Evolutionary conservation across 768 basidiomycete genomes (phyloP).

Genomic region (Termitomyces sp.): DNA sequence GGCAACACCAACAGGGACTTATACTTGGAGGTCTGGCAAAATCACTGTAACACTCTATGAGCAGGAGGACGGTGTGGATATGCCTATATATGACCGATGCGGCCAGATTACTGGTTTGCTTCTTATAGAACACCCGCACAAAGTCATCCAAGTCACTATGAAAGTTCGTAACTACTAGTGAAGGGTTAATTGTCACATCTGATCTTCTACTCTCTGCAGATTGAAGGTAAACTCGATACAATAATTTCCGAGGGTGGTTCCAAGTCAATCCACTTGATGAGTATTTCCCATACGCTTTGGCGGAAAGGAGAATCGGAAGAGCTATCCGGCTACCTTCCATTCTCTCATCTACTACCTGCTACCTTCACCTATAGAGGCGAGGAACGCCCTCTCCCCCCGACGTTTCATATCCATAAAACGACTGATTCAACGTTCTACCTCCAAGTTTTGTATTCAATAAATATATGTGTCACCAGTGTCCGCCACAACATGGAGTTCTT

Average conservation of each 20-base stretch:
- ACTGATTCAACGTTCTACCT: constrained; percentile 35
- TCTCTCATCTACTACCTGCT: constrained; percentile 42
- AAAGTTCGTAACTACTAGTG: constrained; percentile 32
- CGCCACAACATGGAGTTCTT: constrained; percentile 41
- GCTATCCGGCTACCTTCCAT: constrained; percentile 34
- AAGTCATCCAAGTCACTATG: constrained; percentile 38
- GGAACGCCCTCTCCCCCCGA: constrained; percentile 43
- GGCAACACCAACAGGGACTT: constrained; percentile 34
- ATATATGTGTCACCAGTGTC: constrained; percentile 34
- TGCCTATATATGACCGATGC: constrained; percentile 45
- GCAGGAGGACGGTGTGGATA: constrained; percentile 35
- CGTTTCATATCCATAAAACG: constrained; percentile 31
- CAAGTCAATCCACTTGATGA: constrained; percentile 28
- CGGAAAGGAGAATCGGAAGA: constrained; percentile 6
- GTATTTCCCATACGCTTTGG: constrained; percentile 34
- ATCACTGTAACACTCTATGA: constrained; percentile 41
- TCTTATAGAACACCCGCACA: constrained; percentile 33
- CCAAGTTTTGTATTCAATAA: constrained; percentile 43
- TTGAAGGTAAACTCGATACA: constrained; percentile 39
- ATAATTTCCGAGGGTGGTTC: constrained; percentile 36
- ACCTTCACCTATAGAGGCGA: constrained; percentile 36
- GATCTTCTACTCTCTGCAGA: constrained; percentile 22
- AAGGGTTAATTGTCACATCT: not conserved
- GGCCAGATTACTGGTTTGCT: constrained; percentile 39
- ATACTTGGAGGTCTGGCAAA: constrained; percentile 34